Evolutionary conservation across 1,139 yeast genomes (phyloP).

Genomic region (Magnusiomyces clavatus): DNA sequence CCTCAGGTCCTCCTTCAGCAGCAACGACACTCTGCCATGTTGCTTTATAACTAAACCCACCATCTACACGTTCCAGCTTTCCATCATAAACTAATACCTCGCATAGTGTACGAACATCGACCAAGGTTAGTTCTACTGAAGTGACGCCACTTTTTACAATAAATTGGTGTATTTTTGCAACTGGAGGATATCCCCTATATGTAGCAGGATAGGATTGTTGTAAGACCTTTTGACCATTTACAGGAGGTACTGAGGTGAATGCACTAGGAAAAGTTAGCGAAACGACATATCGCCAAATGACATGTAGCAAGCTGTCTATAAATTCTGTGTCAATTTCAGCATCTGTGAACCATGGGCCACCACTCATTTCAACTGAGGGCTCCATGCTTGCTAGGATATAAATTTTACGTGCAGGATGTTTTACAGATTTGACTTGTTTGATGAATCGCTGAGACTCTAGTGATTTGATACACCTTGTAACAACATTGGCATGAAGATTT

Average conservation of each 20-base stretch:
- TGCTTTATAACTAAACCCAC: constrained; percentile 39
- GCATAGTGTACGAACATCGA: constrained; percentile 75
- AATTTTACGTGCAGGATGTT: constrained; percentile 92
- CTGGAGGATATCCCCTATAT: constrained; percentile 57
- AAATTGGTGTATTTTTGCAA: constrained; percentile 67
- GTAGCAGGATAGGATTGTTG: constrained; percentile 44
- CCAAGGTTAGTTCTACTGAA: constrained; percentile 64
- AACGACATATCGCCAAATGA: constrained; percentile 82
- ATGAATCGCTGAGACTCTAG: constrained; percentile 79
- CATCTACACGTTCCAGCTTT: constrained; percentile 57
- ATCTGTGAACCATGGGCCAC: constrained; percentile 99
- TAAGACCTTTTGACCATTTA: constrained; percentile 10
- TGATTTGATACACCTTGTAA: constrained; percentile 72
- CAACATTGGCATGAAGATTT: constrained; percentile 88
- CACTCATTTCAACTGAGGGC: constrained; percentile 93
- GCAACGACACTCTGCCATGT: constrained; percentile 53
- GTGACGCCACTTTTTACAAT: constrained; percentile 71
- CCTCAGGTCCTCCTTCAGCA: constrained; percentile 30
- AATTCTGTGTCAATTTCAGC: constrained; percentile 91
- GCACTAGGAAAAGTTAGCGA: constrained; percentile 69
- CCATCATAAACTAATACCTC: constrained; percentile 86
- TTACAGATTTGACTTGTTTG: constrained; percentile 85
- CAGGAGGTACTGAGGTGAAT: constrained; percentile 29
- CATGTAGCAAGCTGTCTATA: constrained; percentile 72
- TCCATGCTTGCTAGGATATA: constrained; percentile 90